phyloP scores from a whole-genome alignment of 257 asterid species.

The Nyctanthes arbortristis region DNA sequence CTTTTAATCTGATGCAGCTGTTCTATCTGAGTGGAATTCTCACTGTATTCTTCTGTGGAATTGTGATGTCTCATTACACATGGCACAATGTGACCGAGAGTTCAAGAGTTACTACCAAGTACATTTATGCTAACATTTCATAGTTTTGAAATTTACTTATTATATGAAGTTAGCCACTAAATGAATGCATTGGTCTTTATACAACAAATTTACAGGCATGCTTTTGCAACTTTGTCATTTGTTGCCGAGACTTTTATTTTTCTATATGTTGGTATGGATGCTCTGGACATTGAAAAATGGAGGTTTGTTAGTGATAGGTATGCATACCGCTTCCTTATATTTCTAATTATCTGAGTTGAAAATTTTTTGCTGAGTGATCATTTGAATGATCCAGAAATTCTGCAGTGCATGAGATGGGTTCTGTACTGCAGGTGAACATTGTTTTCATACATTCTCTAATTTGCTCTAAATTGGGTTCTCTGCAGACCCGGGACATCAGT shows the following conservation, averaged over 20 bases:
- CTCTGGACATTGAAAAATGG: conserved; percentile 51
- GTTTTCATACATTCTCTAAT: background rate
- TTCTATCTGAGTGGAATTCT: conserved; percentile 47
- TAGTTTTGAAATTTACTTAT: background rate
- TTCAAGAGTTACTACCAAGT: conserved; percentile 48
- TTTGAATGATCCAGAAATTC: background rate
- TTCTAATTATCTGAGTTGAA: background rate
- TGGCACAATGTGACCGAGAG: conserved; percentile 53
- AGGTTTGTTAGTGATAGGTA: conserved; percentile 38
- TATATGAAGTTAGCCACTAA: background rate
- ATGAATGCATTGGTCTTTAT: background rate
- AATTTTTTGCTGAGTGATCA: background rate
- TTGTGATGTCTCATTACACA: conserved; percentile 52
- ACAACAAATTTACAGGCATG: conserved; percentile 31
- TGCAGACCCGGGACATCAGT: conserved; percentile 42
- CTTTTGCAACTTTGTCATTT: conserved; percentile 45
- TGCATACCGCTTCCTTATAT: background rate
- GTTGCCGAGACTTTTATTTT: conserved; percentile 47
- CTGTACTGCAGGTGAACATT: background rate
- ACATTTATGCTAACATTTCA: background rate
- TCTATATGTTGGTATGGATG: conserved; percentile 56
- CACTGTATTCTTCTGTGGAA: conserved; percentile 52
- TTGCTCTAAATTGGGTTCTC: background rate
- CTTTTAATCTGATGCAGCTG: conserved; percentile 30
- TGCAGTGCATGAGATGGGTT: too few species aligned